These are phyloP conservation scores for Castanea crenata DNA, from an alignment of 306 rosid genomes.

Conservation along the genomic window DNA sequence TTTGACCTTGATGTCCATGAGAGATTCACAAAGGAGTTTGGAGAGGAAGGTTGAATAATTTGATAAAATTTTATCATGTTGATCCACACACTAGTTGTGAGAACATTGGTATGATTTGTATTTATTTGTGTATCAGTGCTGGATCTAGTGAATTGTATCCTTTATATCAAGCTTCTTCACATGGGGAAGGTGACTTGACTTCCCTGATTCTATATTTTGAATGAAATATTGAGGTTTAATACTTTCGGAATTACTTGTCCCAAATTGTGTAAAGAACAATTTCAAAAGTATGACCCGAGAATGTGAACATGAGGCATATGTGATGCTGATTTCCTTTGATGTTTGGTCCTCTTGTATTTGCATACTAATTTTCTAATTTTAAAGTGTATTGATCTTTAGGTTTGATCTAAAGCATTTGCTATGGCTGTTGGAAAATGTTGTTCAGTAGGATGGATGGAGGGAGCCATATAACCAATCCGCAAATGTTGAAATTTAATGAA, in stretches of 20 bases:
- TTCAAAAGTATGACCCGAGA: constrained; percentile 16
- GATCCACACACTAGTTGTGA: constrained; percentile 29
- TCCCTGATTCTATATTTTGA: constrained; percentile 33
- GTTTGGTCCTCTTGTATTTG: not conserved
- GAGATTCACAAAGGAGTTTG: constrained; percentile 95
- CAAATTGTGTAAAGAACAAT: constrained; percentile 53
- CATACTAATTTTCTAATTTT: not conserved
- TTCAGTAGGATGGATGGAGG: not conserved
- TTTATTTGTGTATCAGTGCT: constrained; percentile 29
- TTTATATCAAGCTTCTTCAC: constrained; percentile 22
- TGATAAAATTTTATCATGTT: constrained; percentile 32
- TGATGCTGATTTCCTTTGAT: constrained; percentile 13
- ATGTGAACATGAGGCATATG: constrained; percentile 25
- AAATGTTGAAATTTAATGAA: not conserved
- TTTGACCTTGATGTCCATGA: constrained; percentile 83
- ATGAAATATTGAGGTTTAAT: constrained; percentile 30
- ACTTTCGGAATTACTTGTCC: constrained; percentile 33
- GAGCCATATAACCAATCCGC: not conserved
- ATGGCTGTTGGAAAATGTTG: not conserved
- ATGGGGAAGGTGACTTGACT: constrained; percentile 39
- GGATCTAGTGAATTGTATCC: constrained; percentile 44
- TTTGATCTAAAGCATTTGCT: not conserved
- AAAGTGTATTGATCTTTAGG: not conserved
- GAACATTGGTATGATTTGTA: constrained; percentile 39
- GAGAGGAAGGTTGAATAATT: constrained; percentile 86